A percentile compares a stretch with the other conserved stretches of the same genome.
Evolutionary conservation across 441 rosid genomes (phyloP).

Genomic region (Cnidoscolus chayamansa): DNA sequence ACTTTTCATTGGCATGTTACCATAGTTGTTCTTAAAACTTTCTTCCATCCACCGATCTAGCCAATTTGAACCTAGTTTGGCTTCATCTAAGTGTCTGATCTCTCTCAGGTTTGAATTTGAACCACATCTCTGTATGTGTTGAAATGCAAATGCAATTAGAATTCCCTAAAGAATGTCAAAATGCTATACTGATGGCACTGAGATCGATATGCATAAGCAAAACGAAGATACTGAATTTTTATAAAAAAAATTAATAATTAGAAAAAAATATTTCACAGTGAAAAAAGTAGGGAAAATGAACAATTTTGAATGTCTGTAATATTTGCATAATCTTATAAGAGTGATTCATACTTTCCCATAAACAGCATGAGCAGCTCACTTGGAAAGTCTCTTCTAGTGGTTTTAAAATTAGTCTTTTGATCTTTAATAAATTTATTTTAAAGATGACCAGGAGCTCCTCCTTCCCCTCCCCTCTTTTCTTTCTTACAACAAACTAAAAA

Average conservation of each 20-base stretch:
- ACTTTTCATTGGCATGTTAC: constrained; percentile 23
- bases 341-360: not conserved
- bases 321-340: not conserved
- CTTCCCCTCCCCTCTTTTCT: not conserved
- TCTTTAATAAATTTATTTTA: not conserved
- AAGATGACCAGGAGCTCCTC: too few species aligned
- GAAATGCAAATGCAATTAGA: constrained; percentile 12
- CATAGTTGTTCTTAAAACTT: constrained; percentile 36
- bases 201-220: not conserved
- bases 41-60: constrained; percentile 72
- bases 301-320: not conserved
- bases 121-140: constrained; percentile 46
- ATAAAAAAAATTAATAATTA: not conserved
- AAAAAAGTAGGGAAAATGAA: not conserved
- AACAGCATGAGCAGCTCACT: not conserved
- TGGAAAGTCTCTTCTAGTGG: not conserved
- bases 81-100: constrained; percentile 38
- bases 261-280: not conserved
- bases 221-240: not conserved
- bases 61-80: constrained; percentile 51
- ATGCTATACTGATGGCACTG: not conserved
- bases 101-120: constrained; percentile 49
- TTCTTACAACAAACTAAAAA: not conserved
- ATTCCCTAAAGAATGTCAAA: not conserved
- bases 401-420: not conserved